Evolutionary conservation across 1,139 yeast species (phyloP), one percentile per base, ranked within the genome.

Genomic region (Debaryomyces sp.): DNA sequence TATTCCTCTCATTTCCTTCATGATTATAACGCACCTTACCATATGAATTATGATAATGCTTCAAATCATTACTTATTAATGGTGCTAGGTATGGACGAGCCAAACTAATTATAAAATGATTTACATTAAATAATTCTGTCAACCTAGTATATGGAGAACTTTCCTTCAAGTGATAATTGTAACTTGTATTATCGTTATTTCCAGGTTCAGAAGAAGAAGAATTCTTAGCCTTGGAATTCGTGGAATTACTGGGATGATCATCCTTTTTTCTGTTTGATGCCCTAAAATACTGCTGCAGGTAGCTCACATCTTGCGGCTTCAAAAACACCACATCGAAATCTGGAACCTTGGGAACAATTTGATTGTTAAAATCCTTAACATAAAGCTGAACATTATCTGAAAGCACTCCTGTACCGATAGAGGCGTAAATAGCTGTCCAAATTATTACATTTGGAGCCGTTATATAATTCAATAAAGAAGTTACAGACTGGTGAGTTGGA

Each of bases 61-160:
- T 86, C 60, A 90, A 77, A 60, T 91, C 97, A 54, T 89, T 87
- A 34, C 88, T 84, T 43, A 94, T 79, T 45, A 92, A 73, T 0
- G 98, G 97, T 0, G 97, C 97, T 56, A 92, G 73, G 61, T 94
- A 92, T 0, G 98, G 97, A 51, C 97, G 79, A 10, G 98, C 96
- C 56, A 92, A 75, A 30, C 97, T 88, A 0, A 91, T 90, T 23
- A 94, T 78, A 61, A 90, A 92, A 65, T 91, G 95, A 67, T 94
- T 94, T 21, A 94, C 98, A 61, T 94, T 94, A 71, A 92, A 94
- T 50, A 92, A 76, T 63, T 94, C 98, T 0, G 97, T 88, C 44
- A 94, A 77, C 50, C 96, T 74, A 0, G 96, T 88, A 64, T 92
- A 94, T 0, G 97, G 96, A 6, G 89, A 83, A 46, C 68, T 70